Conservation (phyloP, 2,329 filamentous ascomycete genomes). For the Leptographium lundbergii region DNA sequence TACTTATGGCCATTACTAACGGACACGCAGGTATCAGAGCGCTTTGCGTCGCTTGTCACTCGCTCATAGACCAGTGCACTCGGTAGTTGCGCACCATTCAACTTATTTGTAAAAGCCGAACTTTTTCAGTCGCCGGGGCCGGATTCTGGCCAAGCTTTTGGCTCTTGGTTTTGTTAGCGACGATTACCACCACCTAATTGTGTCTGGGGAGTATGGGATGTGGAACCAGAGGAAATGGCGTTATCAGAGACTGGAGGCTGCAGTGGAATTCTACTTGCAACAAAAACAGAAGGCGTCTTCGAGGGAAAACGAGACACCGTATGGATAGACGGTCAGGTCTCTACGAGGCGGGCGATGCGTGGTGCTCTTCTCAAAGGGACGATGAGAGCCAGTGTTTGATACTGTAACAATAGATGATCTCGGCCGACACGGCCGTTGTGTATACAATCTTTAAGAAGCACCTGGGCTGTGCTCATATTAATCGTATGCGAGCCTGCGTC, state of each 20-base stretch:
- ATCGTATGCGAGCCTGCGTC: not conserved
- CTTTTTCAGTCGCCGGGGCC: not conserved
- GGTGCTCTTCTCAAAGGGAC: not conserved
- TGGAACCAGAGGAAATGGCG: not conserved
- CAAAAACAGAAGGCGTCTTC: not conserved
- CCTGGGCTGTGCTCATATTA: not conserved
- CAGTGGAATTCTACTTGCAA: not conserved
- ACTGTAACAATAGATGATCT: not conserved
- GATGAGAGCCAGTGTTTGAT: conserved; percentile 1
- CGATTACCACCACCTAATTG: not conserved
- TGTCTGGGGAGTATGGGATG: not conserved
- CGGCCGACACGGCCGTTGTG: not conserved
- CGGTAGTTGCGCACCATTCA: not conserved
- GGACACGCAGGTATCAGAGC: conserved; percentile 17
- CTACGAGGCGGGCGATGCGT: not conserved
- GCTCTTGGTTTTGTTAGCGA: not conserved
- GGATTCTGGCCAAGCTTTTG: not conserved
- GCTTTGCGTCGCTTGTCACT: conserved; percentile 17
- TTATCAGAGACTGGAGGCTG: not conserved
- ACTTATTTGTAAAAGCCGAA: not conserved
- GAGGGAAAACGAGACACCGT: not conserved
- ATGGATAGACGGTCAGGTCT: not conserved
- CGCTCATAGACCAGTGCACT: not conserved
- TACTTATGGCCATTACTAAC: not conserved
- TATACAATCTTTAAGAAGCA: not conserved